A percentile compares a stretch with the other conserved stretches of the same genome.
phyloP scores from a whole-genome alignment of 116 monocot species.

The Cymodocea nodosa region DNA sequence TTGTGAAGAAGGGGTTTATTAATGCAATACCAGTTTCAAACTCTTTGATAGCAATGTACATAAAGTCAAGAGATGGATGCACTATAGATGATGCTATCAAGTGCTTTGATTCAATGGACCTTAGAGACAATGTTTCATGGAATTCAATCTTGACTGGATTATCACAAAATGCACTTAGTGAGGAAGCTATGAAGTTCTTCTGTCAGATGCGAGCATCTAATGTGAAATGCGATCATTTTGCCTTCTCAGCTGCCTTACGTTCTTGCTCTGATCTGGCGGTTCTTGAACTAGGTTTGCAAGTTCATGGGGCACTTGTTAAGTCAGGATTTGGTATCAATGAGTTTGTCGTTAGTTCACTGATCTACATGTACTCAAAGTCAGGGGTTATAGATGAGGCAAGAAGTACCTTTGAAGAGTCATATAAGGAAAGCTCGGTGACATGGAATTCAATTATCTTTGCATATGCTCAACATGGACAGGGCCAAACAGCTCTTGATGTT shows the following conservation, averaged over 20 bases:
- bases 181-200: constrained; percentile 61
- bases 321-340: constrained; percentile 39
- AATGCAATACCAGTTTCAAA: constrained; percentile 28
- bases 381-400: constrained; percentile 43
- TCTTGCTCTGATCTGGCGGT: constrained; percentile 66
- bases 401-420: constrained; percentile 41
- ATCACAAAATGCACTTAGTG: constrained; percentile 38
- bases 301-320: constrained; percentile 34
- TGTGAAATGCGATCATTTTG: constrained; percentile 37
- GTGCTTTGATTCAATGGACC: constrained; percentile 39
- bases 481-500: constrained; percentile 23
- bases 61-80: constrained; percentile 15
- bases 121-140: constrained; percentile 54
- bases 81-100: constrained; percentile 40
- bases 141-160: constrained; percentile 66
- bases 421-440: constrained; percentile 33
- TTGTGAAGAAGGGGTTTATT: constrained; percentile 36
- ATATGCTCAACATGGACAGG: constrained; percentile 61
- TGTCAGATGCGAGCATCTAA: constrained; percentile 25
- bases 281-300: constrained; percentile 47
- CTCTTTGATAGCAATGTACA: constrained; percentile 56
- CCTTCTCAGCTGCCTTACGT: constrained; percentile 48
- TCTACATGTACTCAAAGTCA: constrained; percentile 67
- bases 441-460: constrained; percentile 71
- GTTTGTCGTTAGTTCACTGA: constrained; percentile 59